Evolutionary conservation across 225 moss, liverwort and hornwort genomes (phyloP).

Genomic region (Straminergon stramineum): DNA sequence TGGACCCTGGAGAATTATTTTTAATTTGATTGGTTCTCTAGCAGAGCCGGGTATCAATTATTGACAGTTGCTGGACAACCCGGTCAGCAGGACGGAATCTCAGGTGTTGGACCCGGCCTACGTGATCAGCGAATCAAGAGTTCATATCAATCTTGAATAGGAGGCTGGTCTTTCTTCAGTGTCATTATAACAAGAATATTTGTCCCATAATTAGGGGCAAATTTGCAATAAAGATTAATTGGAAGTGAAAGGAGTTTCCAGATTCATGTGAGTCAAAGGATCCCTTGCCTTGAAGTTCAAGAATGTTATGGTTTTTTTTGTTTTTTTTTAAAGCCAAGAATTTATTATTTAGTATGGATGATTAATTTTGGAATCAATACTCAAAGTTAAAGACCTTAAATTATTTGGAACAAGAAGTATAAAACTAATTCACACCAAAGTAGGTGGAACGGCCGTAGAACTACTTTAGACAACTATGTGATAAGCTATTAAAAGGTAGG

Average conservation of each 20-base stretch:
- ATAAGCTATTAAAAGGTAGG: not conserved
- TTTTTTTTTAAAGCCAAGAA: no score
- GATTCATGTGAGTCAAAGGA: not conserved
- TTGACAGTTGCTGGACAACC: not conserved
- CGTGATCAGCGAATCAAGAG: not conserved
- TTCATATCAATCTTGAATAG: not conserved
- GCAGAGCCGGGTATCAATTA: not conserved
- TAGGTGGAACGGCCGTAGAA: rapidly evolving
- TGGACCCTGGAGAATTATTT: not conserved
- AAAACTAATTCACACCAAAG: not conserved
- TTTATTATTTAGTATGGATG: not conserved
- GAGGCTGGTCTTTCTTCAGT: no score
- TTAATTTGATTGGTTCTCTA: not conserved
- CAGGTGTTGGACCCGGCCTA: not conserved
- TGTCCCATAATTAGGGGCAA: no score
- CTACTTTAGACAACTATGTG: rapidly evolving
- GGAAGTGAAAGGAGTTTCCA: not conserved
- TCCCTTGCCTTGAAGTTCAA: not conserved
- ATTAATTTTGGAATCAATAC: not conserved
- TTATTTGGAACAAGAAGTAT: not conserved
- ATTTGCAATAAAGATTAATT: no score
- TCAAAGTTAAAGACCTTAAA: not conserved
- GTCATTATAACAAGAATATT: no score
- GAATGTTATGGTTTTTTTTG: not conserved
- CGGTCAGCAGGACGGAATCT: not conserved